Percentiles rank a stretch among this genome's conserved stretches.
These are phyloP conservation scores for Excoecaria cochinchinensis DNA, from an alignment of 345 rosid genomes.

Conservation along the genomic window DNA sequence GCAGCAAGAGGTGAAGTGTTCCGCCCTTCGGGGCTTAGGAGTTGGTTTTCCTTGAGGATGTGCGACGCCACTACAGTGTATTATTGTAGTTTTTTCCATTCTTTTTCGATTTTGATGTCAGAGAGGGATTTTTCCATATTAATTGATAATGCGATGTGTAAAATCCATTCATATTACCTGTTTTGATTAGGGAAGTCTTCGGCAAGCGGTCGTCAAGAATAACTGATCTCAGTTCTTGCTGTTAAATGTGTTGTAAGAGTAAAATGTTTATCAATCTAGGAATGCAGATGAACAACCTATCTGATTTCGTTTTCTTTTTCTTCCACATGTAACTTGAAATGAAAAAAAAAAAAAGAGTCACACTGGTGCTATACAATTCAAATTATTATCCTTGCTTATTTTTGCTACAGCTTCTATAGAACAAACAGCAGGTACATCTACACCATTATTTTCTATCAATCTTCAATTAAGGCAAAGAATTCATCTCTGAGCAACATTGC, in stretches of 20 bases:
- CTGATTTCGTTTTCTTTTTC: background rate
- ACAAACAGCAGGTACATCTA: no score
- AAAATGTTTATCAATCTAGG: background rate
- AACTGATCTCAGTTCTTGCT: background rate
- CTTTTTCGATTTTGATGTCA: constrained; percentile 30
- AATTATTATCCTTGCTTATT: no score
- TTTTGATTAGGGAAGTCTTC: constrained; percentile 19
- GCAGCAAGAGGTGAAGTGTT: background rate
- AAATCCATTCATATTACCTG: constrained; percentile 30
- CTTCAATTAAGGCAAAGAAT: no score
- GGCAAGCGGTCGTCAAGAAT: constrained; percentile 19
- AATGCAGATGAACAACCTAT: background rate
- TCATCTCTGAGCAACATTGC: no score
- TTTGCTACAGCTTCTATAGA: no score
- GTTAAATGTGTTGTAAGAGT: constrained; percentile 21
- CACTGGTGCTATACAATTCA: no score
- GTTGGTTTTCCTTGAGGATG: constrained; percentile 18
- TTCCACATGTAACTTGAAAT: no score
- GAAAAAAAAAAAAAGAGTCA: no score
- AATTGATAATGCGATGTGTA: constrained; percentile 20
- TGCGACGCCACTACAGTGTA: constrained; percentile 21
- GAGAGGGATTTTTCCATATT: constrained; percentile 6
- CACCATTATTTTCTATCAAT: no score
- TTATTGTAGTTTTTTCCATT: constrained; percentile 22
- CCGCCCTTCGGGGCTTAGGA: background rate